Base-by-base conservation (phyloP, 768 basidiomycete species). In the Termitomyces sp. region DNA sequence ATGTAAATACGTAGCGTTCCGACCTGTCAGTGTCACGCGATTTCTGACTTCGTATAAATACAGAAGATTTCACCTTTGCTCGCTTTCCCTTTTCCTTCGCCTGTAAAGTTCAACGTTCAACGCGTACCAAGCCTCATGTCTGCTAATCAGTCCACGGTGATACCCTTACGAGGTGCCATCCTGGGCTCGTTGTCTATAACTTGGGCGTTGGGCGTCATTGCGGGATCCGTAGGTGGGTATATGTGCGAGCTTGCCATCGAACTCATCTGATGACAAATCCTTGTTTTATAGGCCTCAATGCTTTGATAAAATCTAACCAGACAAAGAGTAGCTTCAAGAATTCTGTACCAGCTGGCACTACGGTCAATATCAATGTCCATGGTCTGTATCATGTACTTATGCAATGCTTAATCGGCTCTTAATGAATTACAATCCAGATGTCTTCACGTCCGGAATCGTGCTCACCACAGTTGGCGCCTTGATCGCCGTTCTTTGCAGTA, bases 221-320 rank as follows among this genome's bases (percentile, higher is more conserved):
- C 56, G 1, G 62, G 60, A 12, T 56, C 62, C 45, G 62, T 65
- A 31, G 62, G 64, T 59, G 16, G 47, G 59, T 52, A 15, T 27
- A 11, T 25, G 12, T 16, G 11, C 3, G 22, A 6, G 13, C 10
- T 23, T 38, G 7, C 7, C 18, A 18, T 33, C 29, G 5, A 16
- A 15, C 27, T 18, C 35, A 36, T 27, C 12, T 27, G 11, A 0
- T 32, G 15, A 18, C 15, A 4, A n/a, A 12, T 36, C 20, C 20
- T 53, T 33, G 7, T 25, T 54, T 31, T 27, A 32, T 42, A 77
- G 76, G 70, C 36, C 68, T 78, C 29, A 76, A 74, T 57, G 73
- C 75, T 7, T 55, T 74, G 44, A 68, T 76, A 54, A 73, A 74
- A 57, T 73, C 78, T 13, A 73, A 78, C 58, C 64, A 72, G 43